Percentiles rank a stretch among this genome's conserved stretches.
Evolutionary conservation across 305 asterid genomes (phyloP).

Genomic region (Fraxinus sp.): DNA sequence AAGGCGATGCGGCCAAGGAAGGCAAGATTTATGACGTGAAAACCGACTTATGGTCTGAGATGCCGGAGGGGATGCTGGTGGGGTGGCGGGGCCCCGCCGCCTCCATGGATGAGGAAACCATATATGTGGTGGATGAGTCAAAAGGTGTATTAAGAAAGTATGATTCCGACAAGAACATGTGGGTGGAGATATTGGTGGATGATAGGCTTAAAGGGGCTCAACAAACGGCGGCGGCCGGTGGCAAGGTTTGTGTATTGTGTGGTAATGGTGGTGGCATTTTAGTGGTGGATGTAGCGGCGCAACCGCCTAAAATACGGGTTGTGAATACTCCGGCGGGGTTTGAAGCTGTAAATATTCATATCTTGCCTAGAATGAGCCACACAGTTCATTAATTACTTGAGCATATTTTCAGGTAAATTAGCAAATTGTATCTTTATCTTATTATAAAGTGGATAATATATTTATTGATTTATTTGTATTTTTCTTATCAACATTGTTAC

Average conservation of each 20-base stretch:
- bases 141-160: slow-evolving; percentile 54
- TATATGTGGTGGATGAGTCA: slow-evolving; percentile 65
- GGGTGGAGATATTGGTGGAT: slow-evolving; percentile 46
- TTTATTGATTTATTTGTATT: neutral
- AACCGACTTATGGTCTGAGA: slow-evolving; percentile 56
- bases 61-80: slow-evolving; percentile 78
- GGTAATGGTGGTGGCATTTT: slow-evolving; percentile 40
- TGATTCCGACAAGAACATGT: slow-evolving; percentile 44
- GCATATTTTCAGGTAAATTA: neutral
- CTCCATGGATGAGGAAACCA: slow-evolving; percentile 65
- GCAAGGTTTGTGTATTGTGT: slow-evolving; percentile 59
- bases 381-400: neutral
- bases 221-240: slow-evolving; percentile 53
- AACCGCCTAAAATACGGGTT: slow-evolving; percentile 44
- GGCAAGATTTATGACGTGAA: slow-evolving; percentile 59
- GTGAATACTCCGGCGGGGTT: slow-evolving; percentile 56
- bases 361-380: slow-evolving; percentile 63
- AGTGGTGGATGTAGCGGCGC: slow-evolving; percentile 62
- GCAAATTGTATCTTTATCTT: neutral
- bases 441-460: neutral
- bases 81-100: slow-evolving; percentile 95
- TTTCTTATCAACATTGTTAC: too few species aligned
- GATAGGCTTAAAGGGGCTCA: slow-evolving; percentile 53
- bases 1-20: slow-evolving; percentile 69
- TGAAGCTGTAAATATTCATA: slow-evolving; percentile 50